Conservation (phyloP, 2,329 filamentous ascomycete species). For the Aureobasidium sp. region DNA sequence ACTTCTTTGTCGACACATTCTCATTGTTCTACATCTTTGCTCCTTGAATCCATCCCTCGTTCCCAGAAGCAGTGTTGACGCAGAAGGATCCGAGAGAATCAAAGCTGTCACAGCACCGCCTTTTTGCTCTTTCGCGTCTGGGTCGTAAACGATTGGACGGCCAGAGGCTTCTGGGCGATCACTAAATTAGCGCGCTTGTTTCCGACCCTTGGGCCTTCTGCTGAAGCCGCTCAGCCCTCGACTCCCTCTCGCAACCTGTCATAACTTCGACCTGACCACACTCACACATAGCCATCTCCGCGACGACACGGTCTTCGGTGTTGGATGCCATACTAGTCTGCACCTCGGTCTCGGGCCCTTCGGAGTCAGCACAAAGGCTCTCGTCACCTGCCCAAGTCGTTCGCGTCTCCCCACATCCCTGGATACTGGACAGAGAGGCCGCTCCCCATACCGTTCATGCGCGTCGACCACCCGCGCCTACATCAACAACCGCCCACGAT, state of each 20-base stretch:
- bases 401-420: background rate
- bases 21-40: background rate
- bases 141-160: background rate
- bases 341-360: background rate
- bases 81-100: background rate
- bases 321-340: background rate
- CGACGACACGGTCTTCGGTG: background rate
- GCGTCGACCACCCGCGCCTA: conserved; percentile 3
- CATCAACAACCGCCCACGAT: conserved; percentile 22
- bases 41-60: background rate
- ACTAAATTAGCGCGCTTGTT: background rate
- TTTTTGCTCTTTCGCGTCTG: background rate
- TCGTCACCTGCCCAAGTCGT: background rate
- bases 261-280: background rate
- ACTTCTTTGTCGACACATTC: background rate
- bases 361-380: background rate
- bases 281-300: background rate
- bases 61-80: background rate
- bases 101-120: background rate
- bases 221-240: background rate
- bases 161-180: background rate
- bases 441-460: conserved; percentile 1
- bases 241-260: background rate
- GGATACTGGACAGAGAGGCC: background rate
- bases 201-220: background rate